Percentiles rank a stretch among this genome's conserved stretches.
phyloP scores from a whole-genome alignment of 345 rosid species.

The Salix viminalis region DNA sequence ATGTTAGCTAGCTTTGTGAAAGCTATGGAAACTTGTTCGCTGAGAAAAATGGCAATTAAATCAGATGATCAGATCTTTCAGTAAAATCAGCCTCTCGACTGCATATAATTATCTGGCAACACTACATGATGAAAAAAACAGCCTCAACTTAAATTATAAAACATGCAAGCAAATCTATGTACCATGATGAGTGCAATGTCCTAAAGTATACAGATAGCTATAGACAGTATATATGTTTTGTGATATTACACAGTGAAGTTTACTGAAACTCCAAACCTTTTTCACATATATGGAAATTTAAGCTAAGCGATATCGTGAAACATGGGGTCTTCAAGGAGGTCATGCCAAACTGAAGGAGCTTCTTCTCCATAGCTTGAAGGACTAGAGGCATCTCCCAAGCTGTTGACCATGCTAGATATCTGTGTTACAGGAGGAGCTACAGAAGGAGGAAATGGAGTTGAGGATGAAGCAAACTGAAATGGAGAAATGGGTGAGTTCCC shows the following conservation, averaged over 20 bases:
- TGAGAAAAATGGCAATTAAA: not conserved
- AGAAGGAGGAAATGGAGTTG: slow-evolving; percentile 42
- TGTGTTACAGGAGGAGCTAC: slow-evolving; percentile 1
- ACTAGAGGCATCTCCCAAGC: slow-evolving; percentile 3
- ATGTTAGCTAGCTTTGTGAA: not conserved
- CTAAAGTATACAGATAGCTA: not conserved
- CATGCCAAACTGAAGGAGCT: slow-evolving; percentile 38
- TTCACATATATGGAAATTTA: not conserved
- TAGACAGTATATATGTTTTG: not conserved
- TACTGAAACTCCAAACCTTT: slow-evolving; percentile 20
- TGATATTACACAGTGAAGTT: slow-evolving; percentile 11
- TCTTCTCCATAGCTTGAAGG: slow-evolving; percentile 33
- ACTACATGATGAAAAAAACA: not conserved
- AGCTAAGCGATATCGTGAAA: slow-evolving; percentile 41
- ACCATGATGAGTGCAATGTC: not conserved
- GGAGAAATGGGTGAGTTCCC: slow-evolving; percentile 33
- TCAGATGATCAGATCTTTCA: not conserved
- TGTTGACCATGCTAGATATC: not conserved
- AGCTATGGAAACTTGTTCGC: not conserved
- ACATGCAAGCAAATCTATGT: slow-evolving; percentile 1
- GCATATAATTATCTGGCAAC: not conserved
- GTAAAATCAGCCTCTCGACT: not conserved
- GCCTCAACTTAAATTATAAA: not conserved
- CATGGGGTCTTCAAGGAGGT: slow-evolving; percentile 48
- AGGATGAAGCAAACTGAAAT: slow-evolving; percentile 32